phyloP scores from a whole-genome alignment of 1,139 yeast genomes.

The Magnusiomyces ingens region DNA sequence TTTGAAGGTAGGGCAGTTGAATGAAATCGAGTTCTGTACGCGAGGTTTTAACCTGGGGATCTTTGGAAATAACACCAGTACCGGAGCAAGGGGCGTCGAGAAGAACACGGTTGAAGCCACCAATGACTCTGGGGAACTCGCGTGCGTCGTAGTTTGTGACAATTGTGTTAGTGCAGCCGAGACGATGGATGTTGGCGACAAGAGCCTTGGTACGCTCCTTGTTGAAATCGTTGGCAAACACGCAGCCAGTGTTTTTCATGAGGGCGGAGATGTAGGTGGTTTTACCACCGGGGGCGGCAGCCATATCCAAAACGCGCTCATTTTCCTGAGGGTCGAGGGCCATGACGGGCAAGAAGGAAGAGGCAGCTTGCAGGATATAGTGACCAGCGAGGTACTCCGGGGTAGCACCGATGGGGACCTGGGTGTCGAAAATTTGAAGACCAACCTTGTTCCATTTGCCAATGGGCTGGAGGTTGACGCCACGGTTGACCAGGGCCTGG shows the following conservation, averaged over 20 bases:
- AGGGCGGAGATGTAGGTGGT: constrained; percentile 92
- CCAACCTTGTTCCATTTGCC: constrained; percentile 99
- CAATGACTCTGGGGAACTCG: constrained; percentile 96
- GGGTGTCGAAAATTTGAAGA: constrained; percentile 92
- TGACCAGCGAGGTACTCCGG: constrained; percentile 98
- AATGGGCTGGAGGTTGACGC: constrained; percentile 94
- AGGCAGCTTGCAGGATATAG: constrained; percentile 96
- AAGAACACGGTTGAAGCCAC: constrained; percentile 92
- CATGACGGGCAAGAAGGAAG: constrained; percentile 95
- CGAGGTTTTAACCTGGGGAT: constrained; percentile 86
- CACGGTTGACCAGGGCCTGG: constrained; percentile 89
- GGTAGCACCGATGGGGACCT: constrained; percentile 98
- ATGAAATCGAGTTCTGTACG: constrained; percentile 96
- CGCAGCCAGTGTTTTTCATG: constrained; percentile 97
- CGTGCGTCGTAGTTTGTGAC: constrained; percentile 98
- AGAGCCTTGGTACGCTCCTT: constrained; percentile 93
- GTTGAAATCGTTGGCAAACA: constrained; percentile 95
- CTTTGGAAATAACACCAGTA: constrained; percentile 98
- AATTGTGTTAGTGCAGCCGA: constrained; percentile 93
- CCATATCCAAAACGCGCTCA: constrained; percentile 96
- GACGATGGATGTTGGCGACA: constrained; percentile 94
- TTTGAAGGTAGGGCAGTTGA: constrained; percentile 94
- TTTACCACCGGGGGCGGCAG: constrained; percentile 99
- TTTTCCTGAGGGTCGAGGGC: constrained; percentile 94
- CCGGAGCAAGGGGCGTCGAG: constrained; percentile 99